These are phyloP conservation scores for Penicillium crustosum DNA, from an alignment of 2,329 filamentous ascomycete genomes.

Conservation along the genomic window DNA sequence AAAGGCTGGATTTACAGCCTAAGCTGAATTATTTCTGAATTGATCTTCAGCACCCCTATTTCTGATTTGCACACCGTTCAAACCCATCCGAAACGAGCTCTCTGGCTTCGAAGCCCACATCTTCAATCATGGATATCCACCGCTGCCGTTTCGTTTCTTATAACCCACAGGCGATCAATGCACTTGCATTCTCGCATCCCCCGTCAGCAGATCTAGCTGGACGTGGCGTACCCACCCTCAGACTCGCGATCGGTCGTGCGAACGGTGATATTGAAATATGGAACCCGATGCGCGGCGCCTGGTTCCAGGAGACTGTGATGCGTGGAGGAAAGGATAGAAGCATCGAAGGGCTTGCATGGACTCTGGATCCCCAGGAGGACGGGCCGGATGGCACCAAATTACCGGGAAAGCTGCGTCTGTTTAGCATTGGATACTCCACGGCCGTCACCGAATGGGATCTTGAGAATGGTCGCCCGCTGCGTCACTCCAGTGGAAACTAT, in stretches of 20 bases:
- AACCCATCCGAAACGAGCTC: slow-evolving; percentile 15
- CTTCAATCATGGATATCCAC: slow-evolving; percentile 79
- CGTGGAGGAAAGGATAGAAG: slow-evolving; percentile 80
- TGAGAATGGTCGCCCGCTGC: slow-evolving; percentile 70
- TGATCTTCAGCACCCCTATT: slow-evolving; percentile 16
- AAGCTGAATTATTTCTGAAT: slow-evolving; percentile 18
- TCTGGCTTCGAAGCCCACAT: slow-evolving; percentile 18
- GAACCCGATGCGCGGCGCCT: slow-evolving; percentile 79
- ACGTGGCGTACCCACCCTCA: slow-evolving; percentile 60
- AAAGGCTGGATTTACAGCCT: slow-evolving; percentile 19
- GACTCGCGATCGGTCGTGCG: slow-evolving; percentile 84
- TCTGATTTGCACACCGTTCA: slow-evolving; percentile 11
- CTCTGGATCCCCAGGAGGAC: slow-evolving; percentile 75
- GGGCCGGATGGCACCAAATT: slow-evolving; percentile 55
- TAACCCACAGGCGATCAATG: slow-evolving; percentile 88
- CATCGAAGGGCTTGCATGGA: slow-evolving; percentile 90
- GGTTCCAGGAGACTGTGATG: slow-evolving; percentile 88
- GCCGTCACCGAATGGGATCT: slow-evolving; percentile 96
- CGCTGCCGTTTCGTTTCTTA: slow-evolving; percentile 94
- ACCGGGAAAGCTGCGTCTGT: slow-evolving; percentile 76
- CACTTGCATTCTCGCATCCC: slow-evolving; percentile 87
- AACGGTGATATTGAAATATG: slow-evolving; percentile 98
- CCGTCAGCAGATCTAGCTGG: slow-evolving; percentile 47
- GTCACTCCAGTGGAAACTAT: slow-evolving; percentile 86
- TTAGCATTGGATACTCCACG: slow-evolving; percentile 93